A percentile compares a stretch with the other conserved stretches of the same genome.
These are phyloP conservation scores for Hypoxylon intermedium DNA, from an alignment of 495 filamentous ascomycete species.

Conservation along the genomic window DNA sequence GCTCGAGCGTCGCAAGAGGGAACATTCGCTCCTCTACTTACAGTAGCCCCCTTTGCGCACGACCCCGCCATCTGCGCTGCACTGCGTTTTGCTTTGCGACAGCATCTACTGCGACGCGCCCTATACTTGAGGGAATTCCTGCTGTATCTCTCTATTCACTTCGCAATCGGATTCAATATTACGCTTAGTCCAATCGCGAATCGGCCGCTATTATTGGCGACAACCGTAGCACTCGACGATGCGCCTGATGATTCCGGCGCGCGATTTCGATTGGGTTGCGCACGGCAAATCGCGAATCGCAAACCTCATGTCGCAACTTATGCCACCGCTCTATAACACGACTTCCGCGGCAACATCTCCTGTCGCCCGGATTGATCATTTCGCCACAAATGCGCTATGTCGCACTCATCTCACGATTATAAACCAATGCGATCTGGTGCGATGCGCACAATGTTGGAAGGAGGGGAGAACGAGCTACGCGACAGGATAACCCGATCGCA, in stretches of 20 bases:
- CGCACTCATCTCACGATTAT: neutral
- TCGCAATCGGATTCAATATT: neutral
- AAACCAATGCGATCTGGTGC: neutral
- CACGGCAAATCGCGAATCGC: neutral
- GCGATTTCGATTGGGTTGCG: conserved; percentile 16
- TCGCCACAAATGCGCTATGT: neutral
- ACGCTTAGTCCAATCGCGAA: neutral
- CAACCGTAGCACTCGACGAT: neutral
- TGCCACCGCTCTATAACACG: conserved; percentile 1
- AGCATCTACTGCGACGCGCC: conserved; percentile 14
- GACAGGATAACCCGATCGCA: neutral
- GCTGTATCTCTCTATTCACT: neutral
- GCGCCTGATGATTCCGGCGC: conserved; percentile 7
- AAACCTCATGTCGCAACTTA: neutral
- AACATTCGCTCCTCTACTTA: neutral
- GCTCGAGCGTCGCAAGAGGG: neutral
- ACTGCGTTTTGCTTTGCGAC: conserved; percentile 22
- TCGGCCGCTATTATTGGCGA: neutral
- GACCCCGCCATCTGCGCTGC: conserved; percentile 1
- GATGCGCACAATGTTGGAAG: neutral
- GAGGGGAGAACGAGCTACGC: neutral
- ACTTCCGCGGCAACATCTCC: neutral
- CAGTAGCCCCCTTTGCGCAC: conserved; percentile 3
- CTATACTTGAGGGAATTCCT: neutral
- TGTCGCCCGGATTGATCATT: neutral